Evolutionary conservation across 2,329 filamentous ascomycete species (phyloP).

Genomic region (Emericellopsis cladophorae): DNA sequence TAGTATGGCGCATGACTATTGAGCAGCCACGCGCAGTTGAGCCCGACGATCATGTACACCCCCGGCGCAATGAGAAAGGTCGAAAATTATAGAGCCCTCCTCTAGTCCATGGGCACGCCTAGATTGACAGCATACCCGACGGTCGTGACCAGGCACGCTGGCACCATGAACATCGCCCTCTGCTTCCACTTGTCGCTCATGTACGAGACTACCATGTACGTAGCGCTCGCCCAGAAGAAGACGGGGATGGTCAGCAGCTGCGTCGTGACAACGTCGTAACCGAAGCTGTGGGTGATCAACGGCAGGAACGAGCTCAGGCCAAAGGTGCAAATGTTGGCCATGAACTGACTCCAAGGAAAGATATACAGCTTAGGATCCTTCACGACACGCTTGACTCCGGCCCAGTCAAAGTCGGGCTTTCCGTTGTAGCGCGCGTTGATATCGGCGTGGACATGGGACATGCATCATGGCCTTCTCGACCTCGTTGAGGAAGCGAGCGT

Average conservation of each 20-base stretch:
- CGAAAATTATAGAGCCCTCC: constrained; percentile 6
- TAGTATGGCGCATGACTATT: constrained; percentile 33
- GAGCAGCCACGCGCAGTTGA: constrained; percentile 33
- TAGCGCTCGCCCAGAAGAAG: constrained; percentile 8
- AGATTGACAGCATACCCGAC: constrained; percentile 14
- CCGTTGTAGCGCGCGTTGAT: constrained; percentile 6
- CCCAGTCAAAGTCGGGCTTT: constrained; percentile 7
- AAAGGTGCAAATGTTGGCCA: constrained; percentile 14
- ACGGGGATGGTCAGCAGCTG: constrained; percentile 19
- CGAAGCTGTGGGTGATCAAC: constrained; percentile 16
- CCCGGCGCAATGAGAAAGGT: constrained; percentile 11
- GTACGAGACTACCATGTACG: constrained; percentile 16
- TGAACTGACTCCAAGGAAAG: constrained; percentile 14
- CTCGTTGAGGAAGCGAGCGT: constrained; percentile 52
- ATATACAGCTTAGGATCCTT: constrained; percentile 14
- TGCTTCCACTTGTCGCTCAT: constrained; percentile 8
- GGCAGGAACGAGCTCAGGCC: constrained; percentile 17
- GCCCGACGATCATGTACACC: constrained; percentile 15
- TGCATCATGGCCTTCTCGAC: constrained; percentile 9
- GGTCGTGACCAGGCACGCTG: constrained; percentile 9
- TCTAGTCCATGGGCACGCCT: constrained; percentile 5
- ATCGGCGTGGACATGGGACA: constrained; percentile 4
- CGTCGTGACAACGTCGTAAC: constrained; percentile 14
- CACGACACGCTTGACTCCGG: constrained; percentile 5
- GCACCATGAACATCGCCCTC: constrained; percentile 8